Evolutionary conservation across 2,329 filamentous ascomycete genomes (phyloP).

Genomic region (Nannizzia gypsea): DNA sequence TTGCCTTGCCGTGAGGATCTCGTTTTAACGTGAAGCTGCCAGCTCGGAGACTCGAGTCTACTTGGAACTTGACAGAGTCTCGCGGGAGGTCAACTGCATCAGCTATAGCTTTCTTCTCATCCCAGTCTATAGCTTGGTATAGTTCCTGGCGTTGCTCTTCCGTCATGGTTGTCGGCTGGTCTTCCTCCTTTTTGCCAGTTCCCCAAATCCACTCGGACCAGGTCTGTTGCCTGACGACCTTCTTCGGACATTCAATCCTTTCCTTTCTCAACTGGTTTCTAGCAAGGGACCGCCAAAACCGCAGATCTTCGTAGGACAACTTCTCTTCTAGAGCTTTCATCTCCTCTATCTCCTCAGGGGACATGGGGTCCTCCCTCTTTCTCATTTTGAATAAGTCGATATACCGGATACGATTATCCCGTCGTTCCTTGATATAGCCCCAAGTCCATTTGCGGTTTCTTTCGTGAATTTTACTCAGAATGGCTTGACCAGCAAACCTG

Average conservation of each 20-base stretch:
- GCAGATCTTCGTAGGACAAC: conserved; percentile 82
- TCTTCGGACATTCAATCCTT: conserved; percentile 66
- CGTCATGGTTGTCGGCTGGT: conserved; percentile 75
- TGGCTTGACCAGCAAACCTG: conserved; percentile 75
- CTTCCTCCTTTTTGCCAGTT: conserved; percentile 50
- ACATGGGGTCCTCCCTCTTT: conserved; percentile 59
- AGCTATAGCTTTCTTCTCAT: conserved; percentile 82
- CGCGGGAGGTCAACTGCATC: conserved; percentile 81
- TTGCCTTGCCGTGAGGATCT: conserved; percentile 62
- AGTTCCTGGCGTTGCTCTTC: conserved; percentile 94
- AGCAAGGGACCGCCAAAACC: conserved; percentile 92
- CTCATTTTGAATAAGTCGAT: conserved; percentile 95
- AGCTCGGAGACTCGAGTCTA: conserved; percentile 86
- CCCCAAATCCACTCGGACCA: conserved; percentile 94
- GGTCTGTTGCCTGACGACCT: conserved; percentile 57
- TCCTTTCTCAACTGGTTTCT: conserved; percentile 93
- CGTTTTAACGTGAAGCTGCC: conserved; percentile 92
- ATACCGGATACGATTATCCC: conserved; percentile 79
- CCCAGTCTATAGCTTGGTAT: conserved; percentile 95
- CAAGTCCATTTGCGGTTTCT: conserved; percentile 88
- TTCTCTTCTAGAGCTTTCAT: conserved; percentile 72
- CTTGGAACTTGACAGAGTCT: conserved; percentile 82
- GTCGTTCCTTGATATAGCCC: conserved; percentile 85
- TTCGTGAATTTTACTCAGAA: conserved; percentile 89
- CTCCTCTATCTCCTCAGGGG: conserved; percentile 58